Conservation (phyloP, 2,329 filamentous ascomycete species). For the Helotiales sp. region DNA sequence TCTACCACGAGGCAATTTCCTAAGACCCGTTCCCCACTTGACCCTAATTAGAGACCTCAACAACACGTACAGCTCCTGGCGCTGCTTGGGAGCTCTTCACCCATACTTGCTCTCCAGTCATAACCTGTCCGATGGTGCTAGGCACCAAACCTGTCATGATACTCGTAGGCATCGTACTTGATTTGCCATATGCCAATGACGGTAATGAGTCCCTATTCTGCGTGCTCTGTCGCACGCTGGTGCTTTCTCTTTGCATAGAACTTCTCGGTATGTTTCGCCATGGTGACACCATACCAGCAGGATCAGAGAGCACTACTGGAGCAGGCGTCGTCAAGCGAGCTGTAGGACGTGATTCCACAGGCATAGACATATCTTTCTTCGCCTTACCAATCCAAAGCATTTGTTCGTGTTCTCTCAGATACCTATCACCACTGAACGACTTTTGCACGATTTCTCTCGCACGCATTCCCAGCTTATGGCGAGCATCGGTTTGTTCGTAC, state of each 20-base stretch:
- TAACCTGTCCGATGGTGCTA: not conserved
- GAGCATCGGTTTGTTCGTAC: constrained; percentile 55
- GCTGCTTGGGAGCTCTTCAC: not conserved
- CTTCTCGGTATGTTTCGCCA: not conserved
- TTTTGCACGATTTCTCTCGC: not conserved
- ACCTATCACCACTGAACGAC: not conserved
- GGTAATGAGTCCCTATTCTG: not conserved
- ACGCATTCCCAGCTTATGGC: constrained; percentile 57
- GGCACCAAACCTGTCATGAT: not conserved
- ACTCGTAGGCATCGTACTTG: constrained; percentile 3
- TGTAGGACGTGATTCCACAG: not conserved
- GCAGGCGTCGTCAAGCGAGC: not conserved
- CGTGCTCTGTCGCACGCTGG: not conserved
- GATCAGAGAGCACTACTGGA: not conserved
- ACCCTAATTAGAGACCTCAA: too few species aligned
- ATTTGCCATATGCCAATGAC: not conserved
- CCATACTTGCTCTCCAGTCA: constrained; percentile 1
- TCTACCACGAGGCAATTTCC: too few species aligned
- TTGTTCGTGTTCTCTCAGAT: not conserved
- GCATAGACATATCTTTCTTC: constrained; percentile 8
- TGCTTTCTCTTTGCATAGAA: not conserved
- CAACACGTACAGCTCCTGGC: too few species aligned
- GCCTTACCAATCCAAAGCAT: constrained; percentile 12
- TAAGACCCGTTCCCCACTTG: too few species aligned
- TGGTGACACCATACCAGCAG: not conserved